Evolutionary conservation across 352 stramenopile genomes (phyloP), one percentile per base, ranked within the genome.

Genomic region (Phytophthora cactorum): DNA sequence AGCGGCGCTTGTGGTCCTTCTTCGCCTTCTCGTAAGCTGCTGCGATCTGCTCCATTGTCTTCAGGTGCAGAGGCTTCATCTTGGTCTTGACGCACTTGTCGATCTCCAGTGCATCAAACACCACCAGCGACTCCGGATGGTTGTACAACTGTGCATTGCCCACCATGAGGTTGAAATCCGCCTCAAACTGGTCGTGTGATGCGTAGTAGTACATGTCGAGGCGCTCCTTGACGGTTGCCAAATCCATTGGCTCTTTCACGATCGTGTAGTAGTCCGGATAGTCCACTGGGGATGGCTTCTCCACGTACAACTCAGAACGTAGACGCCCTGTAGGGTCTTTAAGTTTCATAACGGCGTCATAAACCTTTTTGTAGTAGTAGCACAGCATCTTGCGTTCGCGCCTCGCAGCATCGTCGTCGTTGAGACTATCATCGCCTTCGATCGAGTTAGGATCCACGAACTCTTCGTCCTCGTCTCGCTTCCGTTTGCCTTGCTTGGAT

Each of bases 251-350:
- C 2, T 89, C 49, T 52, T 82, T 90, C 45, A 98, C 86, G 51
- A 97, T 90, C 47, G 85, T 71, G 67, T 97, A 97, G 63, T 98
- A 98, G 69, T 97, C 92, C 25, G 88, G 88, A 54, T 96, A 96
- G 54, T 95, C 86, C 12, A 81, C 36, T 15, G 85, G 77, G 32
- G 88, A 95, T 11, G 88, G 88, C 57, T 91, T 93, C 36, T 92
- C 88, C 59, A 95, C 53, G 59, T 91, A 96, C 51, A 95, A 53
- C 27, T 91, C 81, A 2, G 78, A 83, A 8, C 88, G 86, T n/a
- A 86, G 58, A 5, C 82, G 88, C 3, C 88, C 88, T 0, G 74
- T 89, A 10, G 72, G 65, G 34, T 96, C 88, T 28, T 85, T 84
- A 15, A 93, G 78, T 73, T 91, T 93, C 44, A 93, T 52, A 41